phyloP scores from a whole-genome alignment of 1,284 basidiomycete genomes.

The Ustilago cynodontis region DNA sequence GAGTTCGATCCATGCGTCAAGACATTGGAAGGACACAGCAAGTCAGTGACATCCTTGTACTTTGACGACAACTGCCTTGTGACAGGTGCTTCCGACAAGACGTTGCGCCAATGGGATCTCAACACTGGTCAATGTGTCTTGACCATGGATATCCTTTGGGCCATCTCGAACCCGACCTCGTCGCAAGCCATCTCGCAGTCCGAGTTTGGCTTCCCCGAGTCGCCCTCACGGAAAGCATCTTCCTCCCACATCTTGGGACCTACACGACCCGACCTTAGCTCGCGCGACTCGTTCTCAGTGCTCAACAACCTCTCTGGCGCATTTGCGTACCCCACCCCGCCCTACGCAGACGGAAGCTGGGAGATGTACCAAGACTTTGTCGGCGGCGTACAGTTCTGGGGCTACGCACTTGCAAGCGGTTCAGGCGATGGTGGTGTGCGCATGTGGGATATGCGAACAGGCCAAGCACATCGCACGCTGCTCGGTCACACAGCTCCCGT shows the following conservation, averaged over 20 bases:
- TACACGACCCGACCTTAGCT: constrained; percentile 33
- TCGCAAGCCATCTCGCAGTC: constrained; percentile 71
- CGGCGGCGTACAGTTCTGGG: constrained; percentile 98
- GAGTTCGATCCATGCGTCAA: constrained; percentile 76
- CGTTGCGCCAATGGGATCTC: constrained; percentile 97
- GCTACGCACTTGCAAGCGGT: constrained; percentile 94
- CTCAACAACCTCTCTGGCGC: constrained; percentile 73
- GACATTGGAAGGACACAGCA: constrained; percentile 88
- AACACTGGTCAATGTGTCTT: constrained; percentile 95
- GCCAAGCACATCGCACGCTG: constrained; percentile 93
- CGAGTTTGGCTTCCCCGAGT: constrained; percentile 64
- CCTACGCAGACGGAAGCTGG: constrained; percentile 87
- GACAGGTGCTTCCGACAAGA: constrained; percentile 97
- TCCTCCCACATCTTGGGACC: constrained; percentile 49
- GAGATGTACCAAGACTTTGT: constrained; percentile 98
- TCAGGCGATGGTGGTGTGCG: constrained; percentile 95
- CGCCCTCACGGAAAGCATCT: constrained; percentile 71
- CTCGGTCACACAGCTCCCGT: constrained; percentile 93
- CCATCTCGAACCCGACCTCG: constrained; percentile 89
- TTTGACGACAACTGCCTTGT: constrained; percentile 95
- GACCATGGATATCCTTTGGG: constrained; percentile 99
- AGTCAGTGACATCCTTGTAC: constrained; percentile 90
- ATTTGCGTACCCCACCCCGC: constrained; percentile 78
- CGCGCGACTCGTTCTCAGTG: constrained; percentile 45
- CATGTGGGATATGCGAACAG: constrained; percentile 99